A percentile compares a stretch with the other conserved stretches of the same genome.
Conservation (phyloP, 805 yeast genomes). For the Yarrowia sp. region DNA sequence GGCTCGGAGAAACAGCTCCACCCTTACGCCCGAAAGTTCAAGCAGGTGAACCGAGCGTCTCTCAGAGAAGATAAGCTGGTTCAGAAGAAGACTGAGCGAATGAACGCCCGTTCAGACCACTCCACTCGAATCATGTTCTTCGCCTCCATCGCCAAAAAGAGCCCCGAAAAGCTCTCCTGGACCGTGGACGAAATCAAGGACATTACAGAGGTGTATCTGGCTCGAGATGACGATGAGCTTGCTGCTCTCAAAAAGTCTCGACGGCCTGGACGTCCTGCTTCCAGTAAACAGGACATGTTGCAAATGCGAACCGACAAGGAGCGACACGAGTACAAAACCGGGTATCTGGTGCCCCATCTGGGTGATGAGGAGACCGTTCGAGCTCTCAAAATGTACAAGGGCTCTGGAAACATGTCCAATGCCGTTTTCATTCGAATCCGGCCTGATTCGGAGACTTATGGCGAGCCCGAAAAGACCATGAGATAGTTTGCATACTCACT, state of each 20-base stretch:
- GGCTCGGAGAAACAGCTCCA: conserved; percentile 61
- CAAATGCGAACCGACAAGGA: conserved; percentile 64
- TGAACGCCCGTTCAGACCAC: conserved; percentile 46
- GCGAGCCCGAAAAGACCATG: conserved; percentile 26
- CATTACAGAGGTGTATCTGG: conserved; percentile 56
- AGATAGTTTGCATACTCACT: conserved; percentile 6
- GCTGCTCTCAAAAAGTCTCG: conserved; percentile 56
- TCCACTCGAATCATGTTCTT: conserved; percentile 55
- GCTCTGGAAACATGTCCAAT: conserved; percentile 70
- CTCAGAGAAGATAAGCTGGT: conserved; percentile 71
- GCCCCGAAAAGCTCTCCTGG: conserved; percentile 45
- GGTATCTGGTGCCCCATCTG: conserved; percentile 71
- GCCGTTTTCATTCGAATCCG: conserved; percentile 47
- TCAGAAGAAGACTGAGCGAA: conserved; percentile 51
- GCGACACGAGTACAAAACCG: conserved; percentile 58
- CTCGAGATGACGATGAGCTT: conserved; percentile 74
- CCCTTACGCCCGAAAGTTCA: conserved; percentile 85
- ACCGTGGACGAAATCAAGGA: conserved; percentile 55
- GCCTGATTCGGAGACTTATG: conserved; percentile 27
- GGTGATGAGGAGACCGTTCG: conserved; percentile 57
- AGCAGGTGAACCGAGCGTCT: conserved; percentile 80
- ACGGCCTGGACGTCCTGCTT: conserved; percentile 84
- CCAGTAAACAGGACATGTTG: conserved; percentile 63
- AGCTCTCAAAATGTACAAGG: conserved; percentile 70
- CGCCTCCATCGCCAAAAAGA: conserved; percentile 50